These are phyloP conservation scores for Neurospora cerealis DNA, from an alignment of 495 filamentous ascomycete genomes.

Conservation along the genomic window DNA sequence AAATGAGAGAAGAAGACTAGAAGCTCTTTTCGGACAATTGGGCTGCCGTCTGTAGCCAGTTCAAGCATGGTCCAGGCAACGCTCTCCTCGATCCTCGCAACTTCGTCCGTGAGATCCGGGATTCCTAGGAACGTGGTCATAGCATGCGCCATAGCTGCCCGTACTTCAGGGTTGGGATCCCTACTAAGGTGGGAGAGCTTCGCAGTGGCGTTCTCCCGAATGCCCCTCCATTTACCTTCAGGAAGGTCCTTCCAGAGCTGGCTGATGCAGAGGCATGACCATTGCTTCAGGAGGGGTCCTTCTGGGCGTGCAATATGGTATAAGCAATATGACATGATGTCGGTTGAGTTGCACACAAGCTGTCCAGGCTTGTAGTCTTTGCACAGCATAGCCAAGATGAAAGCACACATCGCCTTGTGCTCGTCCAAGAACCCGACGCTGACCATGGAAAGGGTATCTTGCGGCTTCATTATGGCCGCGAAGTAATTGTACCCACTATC, in stretches of 20 bases:
- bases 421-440: slow-evolving; percentile 79
- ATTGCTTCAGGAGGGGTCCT: slow-evolving; percentile 84
- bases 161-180: slow-evolving; percentile 91
- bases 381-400: slow-evolving; percentile 95
- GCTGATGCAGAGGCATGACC: slow-evolving; percentile 93
- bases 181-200: slow-evolving; percentile 70
- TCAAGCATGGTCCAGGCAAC: slow-evolving; percentile 75
- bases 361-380: slow-evolving; percentile 86
- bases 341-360: slow-evolving; percentile 72
- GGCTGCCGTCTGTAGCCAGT: slow-evolving; percentile 85
- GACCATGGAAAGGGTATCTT: slow-evolving; percentile 68
- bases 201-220: slow-evolving; percentile 66
- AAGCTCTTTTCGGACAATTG: slow-evolving; percentile 85
- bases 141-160: slow-evolving; percentile 85
- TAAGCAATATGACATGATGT: slow-evolving; percentile 77
- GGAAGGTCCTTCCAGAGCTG: slow-evolving; percentile 87
- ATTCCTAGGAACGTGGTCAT: slow-evolving; percentile 91
- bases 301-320: slow-evolving; percentile 71
- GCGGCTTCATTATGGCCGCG: slow-evolving; percentile 75
- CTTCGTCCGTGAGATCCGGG: slow-evolving; percentile 82
- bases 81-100: slow-evolving; percentile 79
- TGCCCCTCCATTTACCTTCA: slow-evolving; percentile 90
- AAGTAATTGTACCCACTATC: slow-evolving; percentile 98
- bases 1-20: slow-evolving; percentile 91
- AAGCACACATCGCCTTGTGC: slow-evolving; percentile 98